Evolutionary conservation across 2,329 filamentous ascomycete genomes (phyloP).

Genomic region (Penicillium paneum): DNA sequence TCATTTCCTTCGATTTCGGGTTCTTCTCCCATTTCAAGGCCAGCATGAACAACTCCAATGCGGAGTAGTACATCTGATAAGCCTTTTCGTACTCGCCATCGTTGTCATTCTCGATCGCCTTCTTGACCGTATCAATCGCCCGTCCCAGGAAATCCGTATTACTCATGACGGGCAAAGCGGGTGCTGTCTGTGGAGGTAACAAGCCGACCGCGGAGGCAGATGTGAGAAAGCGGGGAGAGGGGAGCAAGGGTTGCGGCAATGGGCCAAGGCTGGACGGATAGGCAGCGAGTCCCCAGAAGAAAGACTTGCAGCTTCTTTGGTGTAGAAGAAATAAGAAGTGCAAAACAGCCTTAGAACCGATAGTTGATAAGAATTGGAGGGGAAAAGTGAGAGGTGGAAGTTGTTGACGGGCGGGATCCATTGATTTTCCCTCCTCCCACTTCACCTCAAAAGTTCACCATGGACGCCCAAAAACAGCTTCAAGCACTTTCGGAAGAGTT

Average conservation of each 20-base stretch:
- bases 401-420: constrained; percentile 25
- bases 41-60: constrained; percentile 97
- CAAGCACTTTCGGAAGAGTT: constrained; percentile 85
- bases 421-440: constrained; percentile 31
- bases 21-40: constrained; percentile 99
- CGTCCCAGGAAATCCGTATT: constrained; percentile 95
- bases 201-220: constrained; percentile 21
- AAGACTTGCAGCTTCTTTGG: not conserved
- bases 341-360: not conserved
- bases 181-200: constrained; percentile 11
- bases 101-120: constrained; percentile 94
- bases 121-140: constrained; percentile 94
- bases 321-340: not conserved
- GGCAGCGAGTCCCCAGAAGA: constrained; percentile 8
- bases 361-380: constrained; percentile 15
- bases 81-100: constrained; percentile 95
- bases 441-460: constrained; percentile 21
- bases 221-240: constrained; percentile 20
- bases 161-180: constrained; percentile 63
- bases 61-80: constrained; percentile 92
- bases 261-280: constrained; percentile 10
- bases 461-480: constrained; percentile 68
- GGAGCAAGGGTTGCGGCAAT: constrained; percentile 12
- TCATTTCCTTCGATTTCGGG: constrained; percentile 93
- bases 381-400: constrained; percentile 23